phyloP scores from a whole-genome alignment of 768 basidiomycete genomes.

The Serpula lacrymans region DNA sequence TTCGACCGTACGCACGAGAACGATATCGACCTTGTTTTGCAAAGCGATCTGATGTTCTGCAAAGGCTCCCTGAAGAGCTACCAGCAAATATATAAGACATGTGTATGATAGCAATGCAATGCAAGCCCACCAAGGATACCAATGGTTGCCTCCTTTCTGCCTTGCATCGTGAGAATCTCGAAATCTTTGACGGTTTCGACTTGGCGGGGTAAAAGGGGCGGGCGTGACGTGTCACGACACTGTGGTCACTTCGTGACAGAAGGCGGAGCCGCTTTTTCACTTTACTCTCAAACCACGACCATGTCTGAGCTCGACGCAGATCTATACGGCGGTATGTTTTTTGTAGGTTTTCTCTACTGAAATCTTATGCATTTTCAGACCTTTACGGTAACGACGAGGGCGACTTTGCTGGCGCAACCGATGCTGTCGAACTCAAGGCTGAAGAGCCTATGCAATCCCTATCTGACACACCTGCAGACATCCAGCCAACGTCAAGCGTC shows the following conservation, averaged over 20 bases:
- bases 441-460: slow-evolving; percentile 24
- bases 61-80: slow-evolving; percentile 93
- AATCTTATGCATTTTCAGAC: slow-evolving; percentile 37
- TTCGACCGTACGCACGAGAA: slow-evolving; percentile 68
- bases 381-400: slow-evolving; percentile 64
- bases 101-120: neutral
- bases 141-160: slow-evolving; percentile 24
- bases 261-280: slow-evolving; percentile 18
- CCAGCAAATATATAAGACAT: neutral
- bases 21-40: slow-evolving; percentile 48
- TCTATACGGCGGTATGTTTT: slow-evolving; percentile 73
- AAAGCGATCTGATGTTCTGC: slow-evolving; percentile 78
- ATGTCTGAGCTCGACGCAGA: slow-evolving; percentile 89
- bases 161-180: slow-evolving; percentile 22
- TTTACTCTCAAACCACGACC: slow-evolving; percentile 31
- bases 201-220: too few species aligned
- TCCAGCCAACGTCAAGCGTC: slow-evolving; percentile 14
- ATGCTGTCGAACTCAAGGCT: slow-evolving; percentile 30
- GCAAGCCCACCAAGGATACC: slow-evolving; percentile 50
- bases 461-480: slow-evolving; percentile 21
- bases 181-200: too few species aligned
- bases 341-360: neutral
- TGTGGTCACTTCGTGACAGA: neutral
- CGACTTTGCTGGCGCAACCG: slow-evolving; percentile 52
- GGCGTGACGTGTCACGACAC: neutral